Conservation (phyloP, 345 rosid genomes). For the Eucalyptus melliodora region DNA sequence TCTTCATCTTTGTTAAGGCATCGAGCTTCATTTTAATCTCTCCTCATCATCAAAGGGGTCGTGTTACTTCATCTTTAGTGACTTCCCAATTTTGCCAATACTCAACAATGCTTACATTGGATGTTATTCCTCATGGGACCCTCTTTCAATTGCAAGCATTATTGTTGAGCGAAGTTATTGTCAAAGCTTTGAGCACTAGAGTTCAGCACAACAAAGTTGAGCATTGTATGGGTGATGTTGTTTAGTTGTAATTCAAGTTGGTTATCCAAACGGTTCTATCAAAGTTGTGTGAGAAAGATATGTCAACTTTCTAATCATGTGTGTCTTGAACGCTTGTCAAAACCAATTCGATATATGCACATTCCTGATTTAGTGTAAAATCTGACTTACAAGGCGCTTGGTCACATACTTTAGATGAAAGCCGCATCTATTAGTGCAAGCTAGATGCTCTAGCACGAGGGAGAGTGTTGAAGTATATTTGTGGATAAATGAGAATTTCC, state of each 20-base stretch:
- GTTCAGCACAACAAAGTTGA: neutral
- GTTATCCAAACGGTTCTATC: neutral
- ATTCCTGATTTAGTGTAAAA: neutral
- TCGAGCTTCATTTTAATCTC: neutral
- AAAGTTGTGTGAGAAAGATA: neutral
- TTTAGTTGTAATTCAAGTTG: neutral
- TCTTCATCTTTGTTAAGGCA: neutral
- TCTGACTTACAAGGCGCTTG: neutral
- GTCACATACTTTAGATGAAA: neutral
- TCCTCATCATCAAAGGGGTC: neutral
- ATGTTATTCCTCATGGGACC: neutral
- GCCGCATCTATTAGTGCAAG: neutral
- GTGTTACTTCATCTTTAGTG: neutral
- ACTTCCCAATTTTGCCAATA: neutral
- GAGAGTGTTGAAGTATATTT: neutral
- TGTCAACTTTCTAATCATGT: neutral
- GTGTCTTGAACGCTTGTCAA: neutral
- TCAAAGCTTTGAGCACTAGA: neutral
- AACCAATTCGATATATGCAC: neutral
- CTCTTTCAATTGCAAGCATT: neutral
- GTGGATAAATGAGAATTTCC: neutral
- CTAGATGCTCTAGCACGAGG: neutral
- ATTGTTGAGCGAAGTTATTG: neutral
- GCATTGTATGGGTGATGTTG: rapidly evolving
- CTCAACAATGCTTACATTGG: neutral